Base-by-base conservation (phyloP, 1,284 basidiomycete genomes). In the Irpex lacteus region DNA sequence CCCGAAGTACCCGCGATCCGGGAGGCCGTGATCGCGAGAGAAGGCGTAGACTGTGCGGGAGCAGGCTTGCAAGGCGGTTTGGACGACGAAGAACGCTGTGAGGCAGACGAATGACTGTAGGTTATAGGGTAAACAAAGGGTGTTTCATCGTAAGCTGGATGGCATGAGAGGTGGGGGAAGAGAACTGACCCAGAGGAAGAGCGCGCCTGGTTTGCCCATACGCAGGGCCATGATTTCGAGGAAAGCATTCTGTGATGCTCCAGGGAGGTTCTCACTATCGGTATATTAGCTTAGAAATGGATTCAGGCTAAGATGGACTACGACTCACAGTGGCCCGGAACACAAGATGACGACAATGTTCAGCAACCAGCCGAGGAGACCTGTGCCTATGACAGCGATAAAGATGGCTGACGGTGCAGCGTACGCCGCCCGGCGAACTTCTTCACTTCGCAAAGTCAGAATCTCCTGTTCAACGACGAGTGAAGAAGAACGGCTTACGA, bases 1-100 rank as follows among this genome's bases (percentile, higher is more conserved):
- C 32, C 91, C 90, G 69, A 98, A 94, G 78, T 86, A 87, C 5
- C 91, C 92, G 21, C 83, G 74, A 74, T 98, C 95, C 4, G 95
- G 95, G 50, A 96, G 82, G 53, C 88, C 89, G 62, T 85, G 85
- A 72, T 96, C 94, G 63, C 94, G 91, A 72, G 90, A 92, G 79
- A 98, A 94, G 3, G 96, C 96, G 71, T 94, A 97, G 53, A 96
- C 81, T 0, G 94, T 92, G 58, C 95, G 86, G 4, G 94, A 94
- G 63, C 88, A 89, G 8, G 95, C 95, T 76, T 98, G 96, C 3
- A 95, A 81, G 26, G 91, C 82, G 2, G 88, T 86, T 74, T 94
- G 92, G 49, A 89, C 86, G 57, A 95, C 92, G 75, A 93, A 94
- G 79, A 93, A 94, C 0, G 87, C 93, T 21, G 90, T 92, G 65